Evolutionary conservation across 148 eudicot genomes (phyloP), one percentile per base, ranked within the genome.

Genomic region (Bassia scoparia): DNA sequence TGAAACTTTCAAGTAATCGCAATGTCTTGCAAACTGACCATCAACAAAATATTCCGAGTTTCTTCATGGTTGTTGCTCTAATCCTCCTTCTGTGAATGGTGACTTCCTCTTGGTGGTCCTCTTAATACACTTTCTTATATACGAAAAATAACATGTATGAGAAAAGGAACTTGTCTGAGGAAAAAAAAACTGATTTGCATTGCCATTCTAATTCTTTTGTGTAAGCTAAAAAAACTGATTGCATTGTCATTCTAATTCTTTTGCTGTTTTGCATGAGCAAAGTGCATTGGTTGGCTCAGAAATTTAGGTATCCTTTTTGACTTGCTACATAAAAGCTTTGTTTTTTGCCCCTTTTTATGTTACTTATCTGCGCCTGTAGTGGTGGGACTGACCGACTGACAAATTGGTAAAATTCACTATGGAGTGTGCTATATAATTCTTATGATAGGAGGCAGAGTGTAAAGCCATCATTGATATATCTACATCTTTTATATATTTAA

Each of bases 341-440:
- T 21, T 63, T 10, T 23, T 38, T 11, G 3, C 68, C 68, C 26
- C 37, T 29, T 9, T 37, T 8, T 9, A 6, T 10, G 31, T 38
- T 5, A 37, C 17, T 68, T 68, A 33, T 71, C 12, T 26, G 46
- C 17, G 3, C 61, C 33, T 58, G 34, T 55, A 41, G 2, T 63
- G 72, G 21, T 53, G 72, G 35, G 41, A 31, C 34, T 27, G 27
- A 48, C 3, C 7, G 14, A 67, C 2, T n/a, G 8, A 41, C 9
- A 37, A 38, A 48, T 10, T 26, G 15, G 20, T 41, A 34, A 58
- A 37, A 31, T 17, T 31, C 33, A 48, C 18, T 61, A 14, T 29
- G 33, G 18, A 29, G 72, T 37, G n/a, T 54, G 56, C 35, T 69
- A 20, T 20, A 3, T 68, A 68, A 68, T 34, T 67, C 30, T 50